phyloP scores from a whole-genome alignment of 805 yeast species.

The Saccharomycodes ludwigii region DNA sequence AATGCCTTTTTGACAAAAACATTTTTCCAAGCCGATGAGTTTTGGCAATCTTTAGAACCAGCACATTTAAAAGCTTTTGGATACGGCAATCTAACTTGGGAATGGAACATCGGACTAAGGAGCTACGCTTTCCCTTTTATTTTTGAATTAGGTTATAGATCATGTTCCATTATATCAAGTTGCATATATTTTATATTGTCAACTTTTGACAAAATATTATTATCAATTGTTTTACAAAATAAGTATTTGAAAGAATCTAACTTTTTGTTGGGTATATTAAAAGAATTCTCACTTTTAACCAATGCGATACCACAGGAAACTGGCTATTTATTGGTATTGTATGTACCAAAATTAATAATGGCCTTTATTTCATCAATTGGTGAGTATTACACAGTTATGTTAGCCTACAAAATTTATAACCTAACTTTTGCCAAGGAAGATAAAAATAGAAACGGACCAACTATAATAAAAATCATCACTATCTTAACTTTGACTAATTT shows the following conservation, averaged over 20 bases:
- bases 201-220: too few relatives aligned
- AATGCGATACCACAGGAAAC: constrained; percentile 20
- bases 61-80: constrained; percentile 70
- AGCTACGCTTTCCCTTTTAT: constrained; percentile 72
- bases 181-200: too few relatives aligned
- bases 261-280: too few relatives aligned
- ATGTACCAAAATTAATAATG: constrained; percentile 56
- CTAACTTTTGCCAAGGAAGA: constrained; percentile 12
- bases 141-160: constrained; percentile 29
- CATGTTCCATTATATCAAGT: constrained; percentile 26
- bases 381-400: constrained; percentile 45
- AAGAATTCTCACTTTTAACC: constrained; percentile 5
- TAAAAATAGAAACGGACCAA: constrained; percentile 7
- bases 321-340: constrained; percentile 30
- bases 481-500: constrained; percentile 18
- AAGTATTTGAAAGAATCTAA: too few relatives aligned
- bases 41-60: constrained; percentile 85
- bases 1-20: constrained; percentile 58
- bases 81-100: constrained; percentile 87
- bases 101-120: constrained; percentile 69
- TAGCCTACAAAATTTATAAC: constrained; percentile 26
- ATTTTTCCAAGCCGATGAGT: constrained; percentile 94
- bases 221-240: too few relatives aligned
- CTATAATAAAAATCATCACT: constrained; percentile 13
- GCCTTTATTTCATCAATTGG: constrained; percentile 60